A percentile compares a stretch with the other conserved stretches of the same genome.
These are phyloP conservation scores for Botrytis elliptica DNA, from an alignment of 2,329 filamentous ascomycete genomes.

Conservation along the genomic window DNA sequence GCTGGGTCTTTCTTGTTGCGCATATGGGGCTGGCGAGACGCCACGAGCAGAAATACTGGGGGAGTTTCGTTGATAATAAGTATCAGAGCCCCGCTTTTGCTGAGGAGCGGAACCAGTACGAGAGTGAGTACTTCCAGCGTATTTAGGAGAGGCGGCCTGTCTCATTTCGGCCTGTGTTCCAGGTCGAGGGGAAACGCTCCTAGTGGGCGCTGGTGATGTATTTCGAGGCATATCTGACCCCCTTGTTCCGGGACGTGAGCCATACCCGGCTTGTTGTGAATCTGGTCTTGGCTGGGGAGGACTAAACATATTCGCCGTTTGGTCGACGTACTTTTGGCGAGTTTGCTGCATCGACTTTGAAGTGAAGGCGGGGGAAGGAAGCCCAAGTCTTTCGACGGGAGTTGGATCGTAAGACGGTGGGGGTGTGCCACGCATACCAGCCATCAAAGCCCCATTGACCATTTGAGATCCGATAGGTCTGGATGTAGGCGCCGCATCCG, in stretches of 20 bases:
- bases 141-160: slow-evolving; percentile 59
- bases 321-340: slow-evolving; percentile 80
- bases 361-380: slow-evolving; percentile 88
- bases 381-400: slow-evolving; percentile 73
- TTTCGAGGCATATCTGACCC: slow-evolving; percentile 58
- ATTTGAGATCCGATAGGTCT: slow-evolving; percentile 45
- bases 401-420: slow-evolving; percentile 79
- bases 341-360: slow-evolving; percentile 94
- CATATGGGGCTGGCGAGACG: slow-evolving; percentile 45
- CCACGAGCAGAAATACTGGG: slow-evolving; percentile 46
- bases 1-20: slow-evolving; percentile 47
- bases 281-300: slow-evolving; percentile 35
- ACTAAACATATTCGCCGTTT: slow-evolving; percentile 77
- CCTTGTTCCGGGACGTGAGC: slow-evolving; percentile 57
- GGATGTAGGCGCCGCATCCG: slow-evolving; percentile 46
- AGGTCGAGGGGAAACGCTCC: slow-evolving; percentile 63
- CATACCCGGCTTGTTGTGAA: slow-evolving; percentile 34
- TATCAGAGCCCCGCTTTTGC: slow-evolving; percentile 47
- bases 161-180: slow-evolving; percentile 50
- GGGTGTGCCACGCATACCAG: slow-evolving; percentile 69
- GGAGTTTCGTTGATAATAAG: slow-evolving; percentile 52
- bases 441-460: slow-evolving; percentile 47
- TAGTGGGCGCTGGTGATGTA: slow-evolving; percentile 66
- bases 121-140: slow-evolving; percentile 43
- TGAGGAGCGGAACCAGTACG: slow-evolving; percentile 42